Evolutionary conservation across 1,284 basidiomycete genomes (phyloP).

Genomic region (Laetiporus sulphureus): DNA sequence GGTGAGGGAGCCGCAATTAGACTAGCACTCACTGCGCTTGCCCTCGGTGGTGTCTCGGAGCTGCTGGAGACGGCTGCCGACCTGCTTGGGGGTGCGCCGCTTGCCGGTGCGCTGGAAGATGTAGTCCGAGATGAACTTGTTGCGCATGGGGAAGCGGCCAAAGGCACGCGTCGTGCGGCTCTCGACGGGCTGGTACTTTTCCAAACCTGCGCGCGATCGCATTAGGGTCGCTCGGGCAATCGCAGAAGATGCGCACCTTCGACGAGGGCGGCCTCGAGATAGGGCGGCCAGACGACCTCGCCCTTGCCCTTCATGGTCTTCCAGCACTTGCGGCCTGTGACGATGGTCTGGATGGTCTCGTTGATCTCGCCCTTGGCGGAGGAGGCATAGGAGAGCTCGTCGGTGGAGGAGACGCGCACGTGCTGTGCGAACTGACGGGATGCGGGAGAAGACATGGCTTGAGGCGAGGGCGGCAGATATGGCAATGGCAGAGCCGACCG

Average conservation of each 20-base stretch:
- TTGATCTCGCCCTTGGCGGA: conserved; percentile 22
- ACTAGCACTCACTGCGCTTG: conserved; percentile 41
- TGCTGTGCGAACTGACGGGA: conserved; percentile 21
- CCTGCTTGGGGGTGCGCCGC: conserved; percentile 63
- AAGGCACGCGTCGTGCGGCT: conserved; percentile 63
- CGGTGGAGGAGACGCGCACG: conserved; percentile 27
- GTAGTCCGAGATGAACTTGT: conserved; percentile 71
- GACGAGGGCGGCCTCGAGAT: conserved; percentile 67
- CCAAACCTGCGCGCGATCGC: conserved; percentile 37
- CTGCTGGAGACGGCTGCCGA: conserved; percentile 69
- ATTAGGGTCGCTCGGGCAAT: background rate
- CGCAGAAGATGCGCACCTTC: conserved; percentile 41
- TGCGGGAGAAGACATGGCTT: conserved; percentile 8
- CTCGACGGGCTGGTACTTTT: conserved; percentile 65
- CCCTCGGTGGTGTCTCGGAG: conserved; percentile 63
- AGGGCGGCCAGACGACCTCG: conserved; percentile 69
- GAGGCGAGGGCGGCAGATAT: conserved; percentile 1
- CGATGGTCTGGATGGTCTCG: conserved; percentile 44
- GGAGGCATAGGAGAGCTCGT: conserved; percentile 26
- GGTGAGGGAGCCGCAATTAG: background rate
- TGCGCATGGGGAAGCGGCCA: conserved; percentile 68
- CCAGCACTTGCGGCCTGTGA: conserved; percentile 65
- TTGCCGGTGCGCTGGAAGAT: conserved; percentile 60
- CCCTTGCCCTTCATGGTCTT: conserved; percentile 61
- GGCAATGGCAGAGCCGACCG: conserved; percentile 2